Percentiles rank a stretch among this genome's conserved stretches.
Evolutionary conservation across 495 filamentous ascomycete species (phyloP).

Genomic region (Hypoxylon trugodes): DNA sequence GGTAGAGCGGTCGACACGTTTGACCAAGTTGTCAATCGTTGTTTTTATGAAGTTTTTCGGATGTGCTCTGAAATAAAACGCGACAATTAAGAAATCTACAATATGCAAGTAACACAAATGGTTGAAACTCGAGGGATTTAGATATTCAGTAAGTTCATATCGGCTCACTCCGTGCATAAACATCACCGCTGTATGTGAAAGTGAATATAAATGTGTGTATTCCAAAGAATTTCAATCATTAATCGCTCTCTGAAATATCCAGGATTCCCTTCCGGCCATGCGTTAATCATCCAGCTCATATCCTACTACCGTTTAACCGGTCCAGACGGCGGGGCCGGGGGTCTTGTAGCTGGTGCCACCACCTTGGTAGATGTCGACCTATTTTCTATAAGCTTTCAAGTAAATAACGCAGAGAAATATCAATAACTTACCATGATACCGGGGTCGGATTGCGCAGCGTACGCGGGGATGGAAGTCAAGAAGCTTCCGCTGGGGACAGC

Average conservation of each 20-base stretch:
- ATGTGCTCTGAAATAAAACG: too few species aligned
- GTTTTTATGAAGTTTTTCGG: too few species aligned
- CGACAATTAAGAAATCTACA: too few species aligned
- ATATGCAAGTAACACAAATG: too few species aligned
- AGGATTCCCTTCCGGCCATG: neutral
- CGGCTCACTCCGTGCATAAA: too few species aligned
- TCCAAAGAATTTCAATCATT: constrained; percentile 9
- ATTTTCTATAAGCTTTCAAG: neutral
- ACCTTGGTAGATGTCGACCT: constrained; percentile 58
- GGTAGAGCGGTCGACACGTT: neutral
- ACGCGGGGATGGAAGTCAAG: constrained; percentile 61
- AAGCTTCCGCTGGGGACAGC: constrained; percentile 50
- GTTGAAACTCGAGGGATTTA: too few species aligned
- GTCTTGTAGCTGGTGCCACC: constrained; percentile 57
- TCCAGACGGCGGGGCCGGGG: constrained; percentile 62
- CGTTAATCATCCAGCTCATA: neutral
- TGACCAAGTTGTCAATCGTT: neutral
- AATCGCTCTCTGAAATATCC: constrained; percentile 9
- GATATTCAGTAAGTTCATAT: too few species aligned
- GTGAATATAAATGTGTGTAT: neutral
- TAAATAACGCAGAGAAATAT: neutral
- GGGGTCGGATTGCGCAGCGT: constrained; percentile 59
- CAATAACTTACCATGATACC: constrained; percentile 56
- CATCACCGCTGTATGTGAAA: too few species aligned
- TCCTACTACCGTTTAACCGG: constrained; percentile 38